Evolutionary conservation across 2,329 filamentous ascomycete genomes (phyloP).

Genomic region (Raffaelea ambrosiae): DNA sequence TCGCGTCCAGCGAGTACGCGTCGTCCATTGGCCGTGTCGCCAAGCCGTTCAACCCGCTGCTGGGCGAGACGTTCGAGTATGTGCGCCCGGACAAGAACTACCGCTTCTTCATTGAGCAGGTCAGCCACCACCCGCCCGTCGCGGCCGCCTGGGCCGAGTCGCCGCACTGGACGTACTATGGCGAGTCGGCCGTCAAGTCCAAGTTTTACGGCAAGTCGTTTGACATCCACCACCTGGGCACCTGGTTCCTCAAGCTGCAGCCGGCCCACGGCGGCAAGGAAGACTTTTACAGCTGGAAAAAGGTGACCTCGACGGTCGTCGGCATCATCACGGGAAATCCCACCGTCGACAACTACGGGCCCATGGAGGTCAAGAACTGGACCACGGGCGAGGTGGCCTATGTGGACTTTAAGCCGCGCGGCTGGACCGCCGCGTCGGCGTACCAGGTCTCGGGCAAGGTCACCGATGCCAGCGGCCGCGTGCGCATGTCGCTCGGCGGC

Average conservation of each 20-base stretch:
- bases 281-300: slow-evolving; percentile 97
- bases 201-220: slow-evolving; percentile 98
- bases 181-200: slow-evolving; percentile 88
- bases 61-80: slow-evolving; percentile 97
- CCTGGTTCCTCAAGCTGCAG: slow-evolving; percentile 87
- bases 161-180: slow-evolving; percentile 93
- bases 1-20: slow-evolving; percentile 92
- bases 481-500: slow-evolving; percentile 83
- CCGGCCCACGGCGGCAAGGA: slow-evolving; percentile 65
- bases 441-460: slow-evolving; percentile 86
- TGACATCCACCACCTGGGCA: slow-evolving; percentile 91
- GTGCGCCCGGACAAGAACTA: slow-evolving; percentile 93
- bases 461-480: slow-evolving; percentile 66
- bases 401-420: slow-evolving; percentile 88
- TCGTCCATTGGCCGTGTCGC: slow-evolving; percentile 95
- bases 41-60: slow-evolving; percentile 93
- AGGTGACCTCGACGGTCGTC: slow-evolving; percentile 94
- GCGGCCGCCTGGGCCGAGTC: slow-evolving; percentile 91
- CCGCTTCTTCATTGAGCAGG: slow-evolving; percentile 97
- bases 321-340: slow-evolving; percentile 97
- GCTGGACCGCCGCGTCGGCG: slow-evolving; percentile 90
- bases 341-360: slow-evolving; percentile 93
- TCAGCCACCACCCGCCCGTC: slow-evolving; percentile 92
- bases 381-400: slow-evolving; percentile 85
- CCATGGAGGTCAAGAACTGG: slow-evolving; percentile 97